Conservation (phyloP, 148 eudicot species). For the Persicaria maculosa region DNA sequence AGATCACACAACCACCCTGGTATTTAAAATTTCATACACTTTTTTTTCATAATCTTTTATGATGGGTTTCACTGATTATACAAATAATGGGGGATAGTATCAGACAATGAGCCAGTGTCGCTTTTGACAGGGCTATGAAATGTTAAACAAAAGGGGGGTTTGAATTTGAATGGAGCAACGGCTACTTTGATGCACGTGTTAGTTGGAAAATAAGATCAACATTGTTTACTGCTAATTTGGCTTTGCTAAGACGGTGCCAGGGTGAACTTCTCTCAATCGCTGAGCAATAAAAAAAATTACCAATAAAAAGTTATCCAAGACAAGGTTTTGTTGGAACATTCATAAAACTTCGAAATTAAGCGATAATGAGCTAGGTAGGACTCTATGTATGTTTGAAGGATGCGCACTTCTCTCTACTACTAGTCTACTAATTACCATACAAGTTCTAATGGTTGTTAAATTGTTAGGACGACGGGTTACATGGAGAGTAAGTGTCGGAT, state of each 20-base stretch:
- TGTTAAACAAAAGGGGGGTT: not conserved
- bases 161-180: slow-evolving; percentile 12
- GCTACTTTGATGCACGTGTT: slow-evolving; percentile 12
- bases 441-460: too few relatives aligned
- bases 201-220: slow-evolving; percentile 5
- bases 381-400: too few relatives aligned
- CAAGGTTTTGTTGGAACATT: too few relatives aligned
- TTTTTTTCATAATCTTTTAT: not conserved
- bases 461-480: too few relatives aligned
- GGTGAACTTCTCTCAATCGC: not conserved
- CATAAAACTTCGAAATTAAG: too few relatives aligned
- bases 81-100: not conserved
- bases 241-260: not conserved
- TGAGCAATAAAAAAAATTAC: not conserved
- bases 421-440: too few relatives aligned
- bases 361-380: too few relatives aligned
- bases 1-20: not conserved
- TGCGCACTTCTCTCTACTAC: too few relatives aligned
- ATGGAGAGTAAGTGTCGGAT: too few relatives aligned
- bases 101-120: not conserved
- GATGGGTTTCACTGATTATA: not conserved
- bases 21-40: not conserved
- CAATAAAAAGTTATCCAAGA: not conserved
- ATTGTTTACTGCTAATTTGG: slow-evolving; percentile 1
- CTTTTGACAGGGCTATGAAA: not conserved